Evolutionary conservation across 108 stramenopile species (phyloP), one percentile per base, ranked within the genome.

Genomic region (Aurantiochytrium sp.): DNA sequence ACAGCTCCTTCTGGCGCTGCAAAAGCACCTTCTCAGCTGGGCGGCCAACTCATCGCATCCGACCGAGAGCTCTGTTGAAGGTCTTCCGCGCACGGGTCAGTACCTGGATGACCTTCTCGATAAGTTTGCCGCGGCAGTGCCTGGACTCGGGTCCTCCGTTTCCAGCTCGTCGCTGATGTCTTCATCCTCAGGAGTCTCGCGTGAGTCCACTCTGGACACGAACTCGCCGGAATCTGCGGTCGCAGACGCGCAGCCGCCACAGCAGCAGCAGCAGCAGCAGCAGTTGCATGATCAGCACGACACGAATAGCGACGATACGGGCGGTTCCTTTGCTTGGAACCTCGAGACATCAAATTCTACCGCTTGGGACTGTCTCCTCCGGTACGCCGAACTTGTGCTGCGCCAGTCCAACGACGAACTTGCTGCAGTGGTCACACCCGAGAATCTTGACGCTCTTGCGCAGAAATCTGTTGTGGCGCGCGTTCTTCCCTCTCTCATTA

Each of bases 21-120:
- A 72, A 51, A 91, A 91, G 90, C 91, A 91, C 49, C 47, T 91
- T 5, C 43, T 91, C 87, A 90, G 90, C 44, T 91, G 91, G 91
- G 91, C 90, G n/a, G 91, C 88, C 29, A 91, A 90, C 4, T 83
- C 76, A 3, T 53, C 76, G 19, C 76, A 83, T 3, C 76, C 76
- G n/a, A 53, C 76, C 10, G 76, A 83, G 76, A 45, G 49, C n/a
- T 47, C 23, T 4, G 51, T 18, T 12, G 76, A 83, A 14, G 76
- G 76, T 6, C 42, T 69, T 12, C 5, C 19, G 25, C 45, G 76
- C 51, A 83, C 51, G 23, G 19, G 23, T 12, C n/a, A 53, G 19
- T 83, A n/a, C 51, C 76, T 83, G 0, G 76, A 83, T 23, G 49
- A 83, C 49, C 76, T 83, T 6, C 51, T 60, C 47, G 18, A 72